Evolutionary conservation across 1,284 basidiomycete species (phyloP).

Genomic region (Irpex sp.): DNA sequence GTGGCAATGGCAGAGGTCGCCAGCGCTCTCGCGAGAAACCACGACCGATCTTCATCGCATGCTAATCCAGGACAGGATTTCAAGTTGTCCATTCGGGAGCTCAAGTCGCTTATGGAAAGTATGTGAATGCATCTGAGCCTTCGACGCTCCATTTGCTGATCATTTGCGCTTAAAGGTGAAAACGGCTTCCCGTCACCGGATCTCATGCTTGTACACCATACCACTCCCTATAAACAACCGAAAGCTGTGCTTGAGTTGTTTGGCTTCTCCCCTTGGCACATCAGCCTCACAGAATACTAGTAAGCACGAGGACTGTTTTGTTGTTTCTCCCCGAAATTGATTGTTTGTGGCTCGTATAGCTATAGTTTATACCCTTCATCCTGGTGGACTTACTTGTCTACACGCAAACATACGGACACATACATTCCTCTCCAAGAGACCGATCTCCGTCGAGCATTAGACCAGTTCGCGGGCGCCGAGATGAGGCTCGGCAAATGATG

Average conservation of each 20-base stretch:
- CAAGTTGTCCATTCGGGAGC: constrained; percentile 38
- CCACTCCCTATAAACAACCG: constrained; percentile 35
- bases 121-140: constrained; percentile 14
- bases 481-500: constrained; percentile 70
- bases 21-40: constrained; percentile 14
- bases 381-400: constrained; percentile 10
- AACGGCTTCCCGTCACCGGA: constrained; percentile 61
- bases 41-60: constrained; percentile 2
- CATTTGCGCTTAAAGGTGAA: constrained; percentile 26
- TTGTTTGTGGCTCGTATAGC: neutral
- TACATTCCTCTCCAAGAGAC: constrained; percentile 41
- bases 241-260: constrained; percentile 56
- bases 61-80: constrained; percentile 17
- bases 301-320: constrained; percentile 32
- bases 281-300: constrained; percentile 72
- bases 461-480: constrained; percentile 66
- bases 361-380: constrained; percentile 7
- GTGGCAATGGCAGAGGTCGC: constrained; percentile 33
- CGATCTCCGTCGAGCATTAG: constrained; percentile 62
- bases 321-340: neutral
- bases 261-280: constrained; percentile 79
- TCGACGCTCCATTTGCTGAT: constrained; percentile 22
- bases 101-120: constrained; percentile 62
- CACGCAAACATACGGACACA: neutral
- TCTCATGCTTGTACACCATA: constrained; percentile 67